Conservation (phyloP, 352 stramenopile species). For the Globisporangium apiculatum region DNA sequence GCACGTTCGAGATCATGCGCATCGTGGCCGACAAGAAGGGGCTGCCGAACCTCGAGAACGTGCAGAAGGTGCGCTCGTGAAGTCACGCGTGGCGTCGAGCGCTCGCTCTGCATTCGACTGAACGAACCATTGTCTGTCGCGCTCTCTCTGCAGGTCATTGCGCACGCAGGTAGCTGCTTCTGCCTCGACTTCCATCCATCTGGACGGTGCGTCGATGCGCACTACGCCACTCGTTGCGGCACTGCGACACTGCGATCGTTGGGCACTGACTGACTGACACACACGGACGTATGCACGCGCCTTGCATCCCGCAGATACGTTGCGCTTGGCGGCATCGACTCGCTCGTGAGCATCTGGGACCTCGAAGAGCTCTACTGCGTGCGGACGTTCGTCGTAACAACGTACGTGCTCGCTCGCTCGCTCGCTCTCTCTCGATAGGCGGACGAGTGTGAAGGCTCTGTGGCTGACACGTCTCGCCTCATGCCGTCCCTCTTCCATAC, state of each 20-base stretch:
- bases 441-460: not conserved
- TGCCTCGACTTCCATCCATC: constrained; percentile 73
- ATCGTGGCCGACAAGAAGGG: constrained; percentile 72
- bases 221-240: not conserved
- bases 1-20: constrained; percentile 81
- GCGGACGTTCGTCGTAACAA: constrained; percentile 75
- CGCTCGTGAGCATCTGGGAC: constrained; percentile 80
- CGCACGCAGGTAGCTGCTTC: constrained; percentile 77
- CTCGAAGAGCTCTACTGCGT: constrained; percentile 82
- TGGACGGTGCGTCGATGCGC: constrained; percentile 32
- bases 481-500: no score
- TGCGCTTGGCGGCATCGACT: constrained; percentile 73
- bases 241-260: not conserved
- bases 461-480: not conserved
- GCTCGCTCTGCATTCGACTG: no score
- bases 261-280: not conserved
- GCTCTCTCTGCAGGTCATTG: constrained; percentile 31
- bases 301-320: constrained; percentile 35
- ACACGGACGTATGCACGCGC: no score
- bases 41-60: constrained; percentile 74
- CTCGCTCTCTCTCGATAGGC: not conserved
- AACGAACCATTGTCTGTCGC: no score
- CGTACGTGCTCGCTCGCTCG: constrained; percentile 19
- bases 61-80: constrained; percentile 50
- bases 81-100: no score